Conservation (phyloP, 306 rosid genomes). For the Lablab purpureus region DNA sequence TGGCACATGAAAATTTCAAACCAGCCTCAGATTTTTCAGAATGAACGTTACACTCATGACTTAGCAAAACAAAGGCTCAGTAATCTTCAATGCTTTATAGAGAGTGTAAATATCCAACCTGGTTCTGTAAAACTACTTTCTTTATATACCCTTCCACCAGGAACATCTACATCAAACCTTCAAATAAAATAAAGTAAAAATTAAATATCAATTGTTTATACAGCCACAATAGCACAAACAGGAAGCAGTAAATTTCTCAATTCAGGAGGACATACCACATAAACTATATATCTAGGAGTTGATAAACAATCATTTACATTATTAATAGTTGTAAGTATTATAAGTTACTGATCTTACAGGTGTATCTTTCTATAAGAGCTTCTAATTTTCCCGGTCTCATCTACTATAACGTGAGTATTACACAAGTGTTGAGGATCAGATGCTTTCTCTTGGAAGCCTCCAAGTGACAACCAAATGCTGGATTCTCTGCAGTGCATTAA, state of each 20-base stretch:
- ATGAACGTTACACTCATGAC: constrained; percentile 4
- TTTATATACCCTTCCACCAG: constrained; percentile 90
- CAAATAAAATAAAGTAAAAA: constrained; percentile 37
- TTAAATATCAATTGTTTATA: constrained; percentile 8
- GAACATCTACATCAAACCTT: constrained; percentile 96
- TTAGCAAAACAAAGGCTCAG: constrained; percentile 19
- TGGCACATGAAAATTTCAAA: constrained; percentile 7
- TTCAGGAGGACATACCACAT: not conserved
- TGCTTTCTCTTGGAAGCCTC: constrained; percentile 94
- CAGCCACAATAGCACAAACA: constrained; percentile 23
- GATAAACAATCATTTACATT: constrained; percentile 2
- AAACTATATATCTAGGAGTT: constrained; percentile 20
- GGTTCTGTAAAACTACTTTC: constrained; percentile 86
- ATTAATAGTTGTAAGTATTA: not conserved
- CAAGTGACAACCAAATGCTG: constrained; percentile 95
- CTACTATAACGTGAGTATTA: constrained; percentile 89
- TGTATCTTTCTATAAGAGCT: constrained; percentile 86
- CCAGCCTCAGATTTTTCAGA: constrained; percentile 12
- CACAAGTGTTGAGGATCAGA: constrained; percentile 75
- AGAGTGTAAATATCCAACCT: constrained; percentile 57
- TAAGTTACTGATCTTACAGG: constrained; percentile 59
- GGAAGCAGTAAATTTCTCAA: constrained; percentile 23
- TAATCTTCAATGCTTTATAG: constrained; percentile 5
- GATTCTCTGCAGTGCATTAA: constrained; percentile 76
- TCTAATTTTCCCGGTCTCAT: constrained; percentile 77